Evolutionary conservation across 495 filamentous ascomycete genomes (phyloP), one percentile per base, ranked within the genome.

Genomic region (Viridothelium virens): DNA sequence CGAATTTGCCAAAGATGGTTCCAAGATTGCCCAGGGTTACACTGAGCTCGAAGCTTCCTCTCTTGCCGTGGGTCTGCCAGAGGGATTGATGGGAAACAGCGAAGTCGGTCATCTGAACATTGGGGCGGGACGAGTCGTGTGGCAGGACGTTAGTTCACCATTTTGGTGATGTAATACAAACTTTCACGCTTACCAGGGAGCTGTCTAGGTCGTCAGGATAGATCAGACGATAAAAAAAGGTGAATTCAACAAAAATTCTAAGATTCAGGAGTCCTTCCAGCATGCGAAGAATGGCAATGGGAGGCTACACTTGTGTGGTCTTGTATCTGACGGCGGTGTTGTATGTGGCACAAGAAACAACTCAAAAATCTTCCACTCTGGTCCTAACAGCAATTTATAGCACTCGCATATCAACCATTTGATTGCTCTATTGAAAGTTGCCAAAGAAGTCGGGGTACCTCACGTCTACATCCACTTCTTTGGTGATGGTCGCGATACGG

Each of bases 81-180:
- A 98, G 74, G 94, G 94, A 47, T 82, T 98, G 67, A 98, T 98
- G 94, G 94, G 94, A 44, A 98, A 98, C 81, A 94, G 90, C 74
- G 94, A 98, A 77, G 94, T 98, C 70, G 94, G 94, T 46, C 94
- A 98, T 78, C 78, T 98, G 78, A 98, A 98, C 82, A 97, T 98
- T 78, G 94, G 94, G 74, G 94, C 94, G 67, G 94, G 94, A 53
- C 84, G 94, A 76, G 95, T 98, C 48, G 94, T 98, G 71, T 98
- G 94, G 94, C 94, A 98, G 78, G 94, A 98, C 80, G 96, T 79
- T 10, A 59, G 53, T 59, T 59, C 31, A 9, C 25, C 7, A 6
- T 9, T 36, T 31, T 7, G 6, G 25, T 1, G 31, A 33, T 59
- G 6, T 9, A n/a, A 2, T 36, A 36, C 25, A 25, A 39, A 44